Conservation (phyloP, 148 eudicot genomes). For the Nepenthes mirabilis region DNA sequence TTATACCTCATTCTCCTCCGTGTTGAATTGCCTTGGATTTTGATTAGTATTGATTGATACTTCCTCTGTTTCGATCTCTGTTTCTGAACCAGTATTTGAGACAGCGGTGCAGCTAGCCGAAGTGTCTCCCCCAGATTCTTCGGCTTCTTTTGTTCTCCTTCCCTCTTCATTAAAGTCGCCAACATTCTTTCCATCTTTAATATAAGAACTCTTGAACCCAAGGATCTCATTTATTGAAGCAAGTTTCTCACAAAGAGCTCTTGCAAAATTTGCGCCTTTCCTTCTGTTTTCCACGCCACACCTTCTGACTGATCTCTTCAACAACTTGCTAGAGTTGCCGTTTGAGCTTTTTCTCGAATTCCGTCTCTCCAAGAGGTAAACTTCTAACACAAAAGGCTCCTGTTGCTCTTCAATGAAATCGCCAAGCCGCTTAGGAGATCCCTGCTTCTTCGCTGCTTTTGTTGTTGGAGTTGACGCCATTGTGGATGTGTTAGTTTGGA, state of each 20-base stretch:
- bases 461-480: slow-evolving; percentile 25
- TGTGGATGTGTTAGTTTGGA: background rate
- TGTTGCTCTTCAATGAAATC: slow-evolving; percentile 55
- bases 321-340: slow-evolving; percentile 8
- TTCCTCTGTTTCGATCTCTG: slow-evolving; percentile 14
- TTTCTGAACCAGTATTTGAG: slow-evolving; percentile 26
- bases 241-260: slow-evolving; percentile 17
- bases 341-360: slow-evolving; percentile 9
- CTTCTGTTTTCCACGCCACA: slow-evolving; percentile 5
- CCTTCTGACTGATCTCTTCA: slow-evolving; percentile 10
- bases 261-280: slow-evolving; percentile 21
- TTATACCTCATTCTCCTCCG: slow-evolving; percentile 16
- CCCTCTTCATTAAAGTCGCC: background rate
- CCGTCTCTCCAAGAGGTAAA: slow-evolving; percentile 49
- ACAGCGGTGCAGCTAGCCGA: slow-evolving; percentile 19
- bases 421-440: slow-evolving; percentile 25
- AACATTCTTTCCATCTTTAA: slow-evolving; percentile 1
- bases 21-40: background rate
- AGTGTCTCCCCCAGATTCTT: slow-evolving; percentile 12
- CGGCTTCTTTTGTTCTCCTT: slow-evolving; percentile 3
- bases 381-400: slow-evolving; percentile 51
- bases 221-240: slow-evolving; percentile 5
- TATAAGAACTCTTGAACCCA: slow-evolving; percentile 9
- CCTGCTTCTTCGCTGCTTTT: background rate
- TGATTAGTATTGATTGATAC: slow-evolving; percentile 2